phyloP scores from a whole-genome alignment of 805 yeast genomes.

The Saturnispora galanensis region DNA sequence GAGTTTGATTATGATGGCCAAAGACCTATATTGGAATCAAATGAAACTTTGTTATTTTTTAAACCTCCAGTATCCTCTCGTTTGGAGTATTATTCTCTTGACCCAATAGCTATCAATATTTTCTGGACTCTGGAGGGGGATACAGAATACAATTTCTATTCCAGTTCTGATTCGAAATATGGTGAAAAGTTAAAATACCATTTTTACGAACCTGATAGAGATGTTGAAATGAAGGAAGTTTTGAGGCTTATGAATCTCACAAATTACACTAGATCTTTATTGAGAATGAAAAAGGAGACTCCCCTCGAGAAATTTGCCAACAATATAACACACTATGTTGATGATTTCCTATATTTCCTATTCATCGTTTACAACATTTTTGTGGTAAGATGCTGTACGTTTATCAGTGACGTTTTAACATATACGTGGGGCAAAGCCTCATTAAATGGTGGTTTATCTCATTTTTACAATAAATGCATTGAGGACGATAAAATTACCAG shows the following conservation, averaged over 20 bases:
- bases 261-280: slow-evolving; percentile 19
- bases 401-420: slow-evolving; percentile 9
- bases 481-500: background rate
- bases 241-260: slow-evolving; percentile 25
- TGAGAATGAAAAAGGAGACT: slow-evolving; percentile 7
- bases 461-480: background rate
- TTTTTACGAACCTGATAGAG: slow-evolving; percentile 5
- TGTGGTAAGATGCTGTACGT: slow-evolving; percentile 9
- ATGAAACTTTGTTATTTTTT: slow-evolving; percentile 37
- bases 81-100: slow-evolving; percentile 67
- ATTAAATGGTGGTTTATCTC: slow-evolving; percentile 3
- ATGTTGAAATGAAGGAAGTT: slow-evolving; percentile 18
- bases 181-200: slow-evolving; percentile 23
- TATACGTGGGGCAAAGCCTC: slow-evolving; percentile 11
- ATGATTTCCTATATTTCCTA: slow-evolving; percentile 2
- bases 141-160: slow-evolving; percentile 10
- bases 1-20: slow-evolving; percentile 10
- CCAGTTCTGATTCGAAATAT: slow-evolving; percentile 16
- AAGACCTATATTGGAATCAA: slow-evolving; percentile 13
- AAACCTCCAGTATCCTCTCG: slow-evolving; percentile 61
- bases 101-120: slow-evolving; percentile 61
- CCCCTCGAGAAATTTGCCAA: background rate
- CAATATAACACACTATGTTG: background rate
- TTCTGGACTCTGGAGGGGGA: slow-evolving; percentile 25
- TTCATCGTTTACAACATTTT: slow-evolving; percentile 5